These are phyloP conservation scores for Schizochytrium sp. DNA, from an alignment of 108 stramenopile genomes.

Conservation along the genomic window DNA sequence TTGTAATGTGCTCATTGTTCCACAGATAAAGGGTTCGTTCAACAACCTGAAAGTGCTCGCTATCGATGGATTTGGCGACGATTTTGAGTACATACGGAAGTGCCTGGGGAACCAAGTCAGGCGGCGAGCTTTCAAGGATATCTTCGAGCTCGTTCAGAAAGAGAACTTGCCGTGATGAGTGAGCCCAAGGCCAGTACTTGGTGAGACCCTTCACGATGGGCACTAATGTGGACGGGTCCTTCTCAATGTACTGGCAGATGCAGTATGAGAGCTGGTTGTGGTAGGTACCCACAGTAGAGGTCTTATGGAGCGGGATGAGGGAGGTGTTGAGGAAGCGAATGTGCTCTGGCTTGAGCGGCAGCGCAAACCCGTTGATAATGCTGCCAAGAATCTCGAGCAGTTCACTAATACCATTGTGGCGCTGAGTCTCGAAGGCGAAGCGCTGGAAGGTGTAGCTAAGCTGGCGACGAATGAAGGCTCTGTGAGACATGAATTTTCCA, in stretches of 20 bases:
- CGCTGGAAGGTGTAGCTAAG: slow-evolving; percentile 96
- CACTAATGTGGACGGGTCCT: slow-evolving; percentile 96
- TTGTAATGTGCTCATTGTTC: slow-evolving; percentile 95
- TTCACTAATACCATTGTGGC: slow-evolving; percentile 98
- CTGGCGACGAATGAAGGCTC: slow-evolving; percentile 94
- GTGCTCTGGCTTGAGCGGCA: slow-evolving; percentile 97
- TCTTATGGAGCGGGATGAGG: slow-evolving; percentile 97
- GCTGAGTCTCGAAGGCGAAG: slow-evolving; percentile 95
- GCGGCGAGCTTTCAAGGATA: slow-evolving; percentile 91
- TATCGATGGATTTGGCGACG: slow-evolving; percentile 90
- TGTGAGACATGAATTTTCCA: slow-evolving; percentile 99
- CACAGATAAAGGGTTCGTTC: slow-evolving; percentile 97
- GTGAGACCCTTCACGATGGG: slow-evolving; percentile 95
- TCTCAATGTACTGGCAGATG: slow-evolving; percentile 99
- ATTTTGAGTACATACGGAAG: slow-evolving; percentile 87
- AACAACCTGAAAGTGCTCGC: slow-evolving; percentile 93
- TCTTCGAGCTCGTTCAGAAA: slow-evolving; percentile 98
- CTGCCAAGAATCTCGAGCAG: slow-evolving; percentile 96
- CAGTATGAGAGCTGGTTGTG: slow-evolving; percentile 99
- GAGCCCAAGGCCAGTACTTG: slow-evolving; percentile 97
- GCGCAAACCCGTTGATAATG: slow-evolving; percentile 98
- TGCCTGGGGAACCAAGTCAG: slow-evolving; percentile 88
- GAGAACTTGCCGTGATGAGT: slow-evolving; percentile 91
- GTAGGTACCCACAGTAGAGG: slow-evolving; percentile 94
- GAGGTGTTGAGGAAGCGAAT: slow-evolving; percentile 93